Evolutionary conservation across 2,329 filamentous ascomycete genomes (phyloP), one percentile per base, ranked within the genome.

Genomic region (Penicillium sp.): DNA sequence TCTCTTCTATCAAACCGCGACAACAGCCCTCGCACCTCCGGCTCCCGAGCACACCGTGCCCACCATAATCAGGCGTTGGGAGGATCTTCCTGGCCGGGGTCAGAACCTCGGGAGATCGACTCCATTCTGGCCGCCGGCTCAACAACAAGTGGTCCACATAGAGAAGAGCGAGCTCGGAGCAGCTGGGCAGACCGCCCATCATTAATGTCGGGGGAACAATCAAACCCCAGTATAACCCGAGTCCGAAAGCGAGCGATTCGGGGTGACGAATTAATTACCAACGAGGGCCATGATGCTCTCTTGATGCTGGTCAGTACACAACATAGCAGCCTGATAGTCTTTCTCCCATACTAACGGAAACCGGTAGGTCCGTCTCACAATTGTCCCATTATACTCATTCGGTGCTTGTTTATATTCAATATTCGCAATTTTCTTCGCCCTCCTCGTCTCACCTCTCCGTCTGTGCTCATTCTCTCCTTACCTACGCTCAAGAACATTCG

Each of bases 331-430:
- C 8, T 7, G 19, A 18, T 36, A 13, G 9, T 14, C 18, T 23
- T 26, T 5, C 13, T 11, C 29, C 16, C 34, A 41, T 45, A 26
- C 58, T 63, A 57, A 66, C 55, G 38, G 32, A n/a, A 18, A 16
- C 32, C 23, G 6, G 44, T 53, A 81, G 80, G 74, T 84, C 60
- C 82, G 79, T 63, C 74, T 84, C 34, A 81, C 80, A 18, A 69
- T 74, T 14, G 79, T 81, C 59, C 79, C 80, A 11, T 63, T 83
- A 7, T 76, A 85, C 61, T 83, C 82, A 48, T 62, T 82, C 30
- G 66, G 77, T 57, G 79, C 82, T 59, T 74, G 76, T 36, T 55
- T 84, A 45, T 86, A 83, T 74, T 80, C 83, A 16, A 59, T 81
- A 52, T 70, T 80, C 58, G 76, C 79, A 13, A 62, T 84, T 41